Evolutionary conservation across 2,329 filamentous ascomycete genomes (phyloP), one percentile per base, ranked within the genome.

Genomic region (Cladosporium sp.): DNA sequence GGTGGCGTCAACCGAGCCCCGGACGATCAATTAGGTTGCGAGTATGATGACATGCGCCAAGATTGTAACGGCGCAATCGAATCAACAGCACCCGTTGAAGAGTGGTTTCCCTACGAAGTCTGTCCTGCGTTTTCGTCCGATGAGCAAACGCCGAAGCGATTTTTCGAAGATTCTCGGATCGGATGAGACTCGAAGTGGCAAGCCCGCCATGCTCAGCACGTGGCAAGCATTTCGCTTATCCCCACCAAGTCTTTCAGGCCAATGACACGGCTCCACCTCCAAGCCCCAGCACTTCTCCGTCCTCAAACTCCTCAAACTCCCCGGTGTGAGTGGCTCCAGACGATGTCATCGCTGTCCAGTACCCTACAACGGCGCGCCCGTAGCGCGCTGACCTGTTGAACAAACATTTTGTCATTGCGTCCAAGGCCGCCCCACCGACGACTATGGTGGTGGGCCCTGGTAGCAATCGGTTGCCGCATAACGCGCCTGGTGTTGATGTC

Each of bases 181-280:
- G 49, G 60, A 44, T 41, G 47, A 38, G 34, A 52, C 49, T 54
- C 34, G 10, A 64, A 44, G 49, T 64, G 60, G 60, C 49, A 64
- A 64, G 34, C 41, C 34, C 34, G 60, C 60, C 24, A 41, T 52
- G 15, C 49, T 7, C 49, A 41, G 60, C 60, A 64, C 60, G 60
- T 64, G 60, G 60, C 60, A 64, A 64, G 60, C 60, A 64, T 55
- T 64, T 64, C 60, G 60, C 60, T 64, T 64, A 44, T 55, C 51
- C 51, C 60, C 49, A 64, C 60, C 60, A 64, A 64, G 51, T 55
- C 60, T 64, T 30, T 55, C 26, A 41, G 49, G 26, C 60, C 47
- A 30, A 52, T 41, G 24, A 41, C 12, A 15, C 60, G 51, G 49
- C 60, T 64, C 60, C 60, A 64, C 60, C 49, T 51, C 60, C 60